A percentile compares a stretch with the other conserved stretches of the same genome.
Evolutionary conservation across 1,284 basidiomycete species (phyloP).

Genomic region (Tremellales sp.): DNA sequence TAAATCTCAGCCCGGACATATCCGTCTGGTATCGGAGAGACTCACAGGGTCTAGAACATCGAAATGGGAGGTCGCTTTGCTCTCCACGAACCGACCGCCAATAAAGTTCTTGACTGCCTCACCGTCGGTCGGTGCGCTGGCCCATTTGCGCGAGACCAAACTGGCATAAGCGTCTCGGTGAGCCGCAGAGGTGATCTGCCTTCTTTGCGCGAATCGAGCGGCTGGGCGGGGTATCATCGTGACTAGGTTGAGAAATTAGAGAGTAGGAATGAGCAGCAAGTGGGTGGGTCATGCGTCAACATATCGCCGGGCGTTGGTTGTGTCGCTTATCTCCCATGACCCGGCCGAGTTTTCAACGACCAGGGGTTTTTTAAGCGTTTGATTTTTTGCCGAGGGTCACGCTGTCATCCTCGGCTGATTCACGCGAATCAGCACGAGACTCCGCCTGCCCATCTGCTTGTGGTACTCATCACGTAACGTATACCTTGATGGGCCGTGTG

Average conservation of each 20-base stretch:
- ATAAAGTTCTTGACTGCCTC: slow-evolving; percentile 14
- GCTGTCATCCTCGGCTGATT: too few relatives aligned
- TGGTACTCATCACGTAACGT: too few relatives aligned
- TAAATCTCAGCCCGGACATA: slow-evolving; percentile 30
- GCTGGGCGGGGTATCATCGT: not conserved
- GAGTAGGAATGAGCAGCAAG: too few relatives aligned
- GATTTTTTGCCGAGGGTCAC: too few relatives aligned
- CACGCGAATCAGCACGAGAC: too few relatives aligned
- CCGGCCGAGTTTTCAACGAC: too few relatives aligned
- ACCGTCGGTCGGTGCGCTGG: slow-evolving; percentile 6
- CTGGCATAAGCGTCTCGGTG: slow-evolving; percentile 8
- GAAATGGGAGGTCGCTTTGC: slow-evolving; percentile 66
- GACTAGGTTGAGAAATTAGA: not conserved
- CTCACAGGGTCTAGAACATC: slow-evolving; percentile 76
- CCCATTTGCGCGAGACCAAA: slow-evolving; percentile 7
- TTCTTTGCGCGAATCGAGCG: not conserved
- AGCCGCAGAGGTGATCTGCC: not conserved
- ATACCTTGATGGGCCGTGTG: too few relatives aligned
- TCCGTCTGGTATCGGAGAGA: not conserved
- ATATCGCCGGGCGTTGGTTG: too few relatives aligned
- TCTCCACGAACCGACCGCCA: slow-evolving; percentile 49
- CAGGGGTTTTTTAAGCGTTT: too few relatives aligned
- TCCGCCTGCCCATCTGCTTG: too few relatives aligned
- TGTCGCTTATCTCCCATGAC: too few relatives aligned
- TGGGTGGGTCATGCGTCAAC: too few relatives aligned